Evolutionary conservation across 164 flowering plant genomes (phyloP), one percentile per base, ranked within the genome.

Genomic region (Taxillus chinensis): DNA sequence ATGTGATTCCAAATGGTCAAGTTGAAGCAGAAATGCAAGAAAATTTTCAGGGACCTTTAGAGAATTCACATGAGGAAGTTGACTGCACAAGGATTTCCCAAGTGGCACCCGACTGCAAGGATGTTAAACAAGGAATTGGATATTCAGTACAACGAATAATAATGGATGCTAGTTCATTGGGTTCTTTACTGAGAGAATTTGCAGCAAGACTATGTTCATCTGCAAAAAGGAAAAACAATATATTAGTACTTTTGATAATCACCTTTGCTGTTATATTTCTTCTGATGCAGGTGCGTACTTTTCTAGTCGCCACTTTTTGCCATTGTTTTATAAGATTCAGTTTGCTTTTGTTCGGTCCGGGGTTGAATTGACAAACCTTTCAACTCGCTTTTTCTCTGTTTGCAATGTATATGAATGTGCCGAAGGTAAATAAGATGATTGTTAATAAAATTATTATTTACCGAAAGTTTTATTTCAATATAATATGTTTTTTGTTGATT

Each of bases 281-380:
- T 59, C 65, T 92, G 54, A 86, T 86, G 92, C 98, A 92, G 95
- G 98, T 55, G 8, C 16, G 39, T 7, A 5, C 27, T 15, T 17
- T 17, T 7, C 39, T n/a, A 6, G 12, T 55, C n/a, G 40, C 27
- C 27, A 27, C 27, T 27, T 27, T 27, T 27, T 0, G 27, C 27
- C 27, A 27, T 27, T 27, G 27, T 27, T 27, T 27, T 27, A 27
- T 27, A 27, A 27, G 27, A 27, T 27, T 27, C 27, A 27, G 27
- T 27, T 27, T 27, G 27, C 27, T 27, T 27, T 27, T 27, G 27
- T 27, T 27, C 27, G 27, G 27, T 27, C 27, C 27, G 27, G 27
- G 27, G 27, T 27, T 27, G 27, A 27, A 27, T 27, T 0, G 27
- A 27, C 27, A 27, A 27, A 27, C 27, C 27, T 27, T 27, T 27